Evolutionary conservation across 2,329 filamentous ascomycete species (phyloP), one percentile per base, ranked within the genome.

Genomic region (Fonsecaea erecta): DNA sequence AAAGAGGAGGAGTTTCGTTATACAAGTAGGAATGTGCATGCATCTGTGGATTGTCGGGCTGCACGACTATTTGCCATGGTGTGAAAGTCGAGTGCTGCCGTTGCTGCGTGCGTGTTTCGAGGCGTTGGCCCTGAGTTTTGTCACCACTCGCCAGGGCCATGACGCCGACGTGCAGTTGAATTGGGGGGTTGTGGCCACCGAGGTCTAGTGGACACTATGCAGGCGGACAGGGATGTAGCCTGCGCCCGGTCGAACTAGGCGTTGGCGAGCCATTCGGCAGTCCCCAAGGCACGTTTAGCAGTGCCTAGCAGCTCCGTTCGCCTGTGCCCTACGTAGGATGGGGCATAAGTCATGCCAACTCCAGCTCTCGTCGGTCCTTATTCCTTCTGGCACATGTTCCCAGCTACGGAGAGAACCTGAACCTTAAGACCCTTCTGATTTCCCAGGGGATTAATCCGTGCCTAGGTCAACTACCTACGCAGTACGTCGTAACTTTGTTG

Each of bases 21-120:
- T n/a, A n/a, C n/a, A n/a, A n/a, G 26, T 48, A 48, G 9, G 8
- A 26, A 48, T 48, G 43, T 21, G 2, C 43, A 43, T 18, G n/a
- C 37, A 24, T 26, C 21, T 48, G 43, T 24, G 48, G 40, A 58
- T 32, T 28, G n/a, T 32, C 28, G 3, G 55, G 40, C 28, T 51
- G 40, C 37, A 43, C 32, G 37, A 43, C 1, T 58, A 48, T 51
- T 58, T 48, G 48, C 55, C 9, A 48, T 48, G 55, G 40, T 35
- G 37, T 58, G 24, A 26, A 30, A 14, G 28, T 30, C 28, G 28
- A 30, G 3, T 30, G 28, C 28, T 30, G 28, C 8, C n/a, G n/a
- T n/a, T 58, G 55, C 55, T 32, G 30, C 30, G 30, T 28, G 54
- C 54, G 54, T 43, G 32, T 30, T 14, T 26, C 26, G 18, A 37